Evolutionary conservation across 495 filamentous ascomycete genomes (phyloP).

Genomic region (Penicillium roqueforti): DNA sequence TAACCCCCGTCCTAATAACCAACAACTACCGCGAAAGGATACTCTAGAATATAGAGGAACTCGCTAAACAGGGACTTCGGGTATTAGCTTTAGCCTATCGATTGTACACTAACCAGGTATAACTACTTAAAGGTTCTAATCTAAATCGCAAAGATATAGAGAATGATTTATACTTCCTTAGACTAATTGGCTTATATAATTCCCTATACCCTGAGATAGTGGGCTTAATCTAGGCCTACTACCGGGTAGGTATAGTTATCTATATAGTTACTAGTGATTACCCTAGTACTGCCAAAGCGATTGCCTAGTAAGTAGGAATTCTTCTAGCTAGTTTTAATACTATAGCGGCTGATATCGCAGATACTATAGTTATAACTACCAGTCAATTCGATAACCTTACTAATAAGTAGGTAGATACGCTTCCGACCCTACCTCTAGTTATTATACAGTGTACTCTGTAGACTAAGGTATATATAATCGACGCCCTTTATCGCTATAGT

Average conservation of each 20-base stretch:
- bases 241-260: constrained; percentile 67
- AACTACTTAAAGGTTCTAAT: constrained; percentile 10
- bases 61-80: constrained; percentile 53
- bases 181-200: constrained; percentile 73
- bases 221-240: constrained; percentile 59
- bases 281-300: constrained; percentile 67
- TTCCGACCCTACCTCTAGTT: constrained; percentile 58
- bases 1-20: constrained; percentile 25
- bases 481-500: constrained; percentile 64
- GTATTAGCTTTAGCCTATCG: constrained; percentile 54
- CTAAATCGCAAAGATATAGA: constrained; percentile 12
- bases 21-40: constrained; percentile 37
- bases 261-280: constrained; percentile 84
- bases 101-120: constrained; percentile 20
- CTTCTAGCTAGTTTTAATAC: constrained; percentile 54
- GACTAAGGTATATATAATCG: constrained; percentile 66
- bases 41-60: constrained; percentile 50
- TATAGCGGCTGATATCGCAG: constrained; percentile 46
- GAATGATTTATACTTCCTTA: constrained; percentile 55
- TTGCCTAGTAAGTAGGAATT: constrained; percentile 73
- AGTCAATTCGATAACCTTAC: constrained; percentile 59
- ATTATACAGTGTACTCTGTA: constrained; percentile 63
- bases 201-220: constrained; percentile 67
- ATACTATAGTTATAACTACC: constrained; percentile 58
- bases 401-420: constrained; percentile 54